These are phyloP conservation scores for Candida coquimbonensis DNA, from an alignment of 805 yeast genomes.

Conservation along the genomic window DNA sequence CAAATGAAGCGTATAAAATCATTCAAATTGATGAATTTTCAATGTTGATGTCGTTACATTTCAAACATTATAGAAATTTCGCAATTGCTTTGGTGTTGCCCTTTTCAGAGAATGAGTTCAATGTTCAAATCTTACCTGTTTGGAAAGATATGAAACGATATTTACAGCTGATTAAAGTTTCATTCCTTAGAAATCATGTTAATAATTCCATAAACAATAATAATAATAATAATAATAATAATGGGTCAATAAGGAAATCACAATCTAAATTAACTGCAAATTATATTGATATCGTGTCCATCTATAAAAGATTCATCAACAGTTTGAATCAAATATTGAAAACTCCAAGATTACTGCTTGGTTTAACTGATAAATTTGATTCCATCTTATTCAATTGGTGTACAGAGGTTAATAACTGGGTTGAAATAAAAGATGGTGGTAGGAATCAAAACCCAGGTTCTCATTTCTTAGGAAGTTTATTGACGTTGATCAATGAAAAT, in stretches of 20 bases:
- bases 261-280: slow-evolving; percentile 7
- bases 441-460: slow-evolving; percentile 12
- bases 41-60: slow-evolving; percentile 28
- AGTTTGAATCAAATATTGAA: slow-evolving; percentile 24
- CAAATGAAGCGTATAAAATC: slow-evolving; percentile 8
- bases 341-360: slow-evolving; percentile 31
- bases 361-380: slow-evolving; percentile 21
- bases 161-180: slow-evolving; percentile 23
- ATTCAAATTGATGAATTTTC: slow-evolving; percentile 24
- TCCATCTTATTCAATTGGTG: slow-evolving; percentile 32
- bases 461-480: slow-evolving; percentile 17
- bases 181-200: slow-evolving; percentile 19
- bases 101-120: slow-evolving; percentile 18
- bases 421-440: slow-evolving; percentile 38
- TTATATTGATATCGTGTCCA: slow-evolving; percentile 20
- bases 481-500: slow-evolving; percentile 13
- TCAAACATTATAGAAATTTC: slow-evolving; percentile 21
- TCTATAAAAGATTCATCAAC: slow-evolving; percentile 26
- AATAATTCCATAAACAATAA: too few species aligned
- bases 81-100: slow-evolving; percentile 30
- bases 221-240: too few species aligned
- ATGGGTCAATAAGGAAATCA: neutral
- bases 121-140: slow-evolving; percentile 25
- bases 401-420: slow-evolving; percentile 33
- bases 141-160: slow-evolving; percentile 27